Conservation (phyloP, 169 alveolate species). For the Plasmodium cynomolgi region DNA sequence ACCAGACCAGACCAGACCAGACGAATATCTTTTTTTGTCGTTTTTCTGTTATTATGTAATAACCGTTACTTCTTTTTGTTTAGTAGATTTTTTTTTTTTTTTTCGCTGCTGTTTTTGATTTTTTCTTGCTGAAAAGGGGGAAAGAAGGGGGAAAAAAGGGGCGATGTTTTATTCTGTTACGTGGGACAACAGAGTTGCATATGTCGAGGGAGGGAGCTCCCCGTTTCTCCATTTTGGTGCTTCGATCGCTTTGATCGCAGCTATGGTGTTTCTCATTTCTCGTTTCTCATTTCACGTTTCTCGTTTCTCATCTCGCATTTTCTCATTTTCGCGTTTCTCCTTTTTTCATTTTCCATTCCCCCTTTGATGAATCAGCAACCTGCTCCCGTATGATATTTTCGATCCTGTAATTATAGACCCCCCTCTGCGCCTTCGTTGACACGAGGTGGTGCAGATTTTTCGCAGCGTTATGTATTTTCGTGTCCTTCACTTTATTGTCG, state of each 20-base stretch:
- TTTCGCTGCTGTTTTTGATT: conserved; percentile 10
- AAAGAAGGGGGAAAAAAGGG: background rate
- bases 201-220: background rate
- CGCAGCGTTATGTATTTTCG: conserved; percentile 55
- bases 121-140: conserved; percentile 42
- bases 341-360: background rate
- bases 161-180: background rate
- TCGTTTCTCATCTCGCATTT: background rate
- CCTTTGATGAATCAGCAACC: conserved; percentile 17
- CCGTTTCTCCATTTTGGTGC: background rate
- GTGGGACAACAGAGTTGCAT: background rate
- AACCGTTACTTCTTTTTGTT: background rate
- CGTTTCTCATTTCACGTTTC: background rate
- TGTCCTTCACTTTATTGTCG: conserved; percentile 28
- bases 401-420: conserved; percentile 62
- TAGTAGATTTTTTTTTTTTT: background rate
- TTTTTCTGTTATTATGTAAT: background rate
- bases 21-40: background rate
- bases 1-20: background rate
- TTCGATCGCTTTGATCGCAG: background rate
- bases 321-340: background rate
- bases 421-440: conserved; percentile 65
- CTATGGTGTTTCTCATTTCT: too few species aligned
- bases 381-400: conserved; percentile 68
- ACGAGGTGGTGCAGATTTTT: conserved; percentile 63